Base-by-base conservation (phyloP, 495 filamentous ascomycete species). In the Aspergillus cristatus region DNA sequence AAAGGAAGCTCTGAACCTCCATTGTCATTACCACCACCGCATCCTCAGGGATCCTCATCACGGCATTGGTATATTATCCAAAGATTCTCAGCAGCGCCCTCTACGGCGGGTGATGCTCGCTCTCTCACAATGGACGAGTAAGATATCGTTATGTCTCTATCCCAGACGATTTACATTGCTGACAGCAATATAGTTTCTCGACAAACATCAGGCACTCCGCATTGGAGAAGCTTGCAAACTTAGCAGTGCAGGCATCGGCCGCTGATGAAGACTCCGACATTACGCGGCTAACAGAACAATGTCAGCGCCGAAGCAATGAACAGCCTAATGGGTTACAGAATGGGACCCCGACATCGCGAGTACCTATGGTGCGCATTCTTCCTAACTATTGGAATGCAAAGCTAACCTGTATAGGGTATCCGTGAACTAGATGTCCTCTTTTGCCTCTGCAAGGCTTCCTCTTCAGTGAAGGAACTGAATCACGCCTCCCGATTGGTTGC, bases 401-500 rank as follows among this genome's bases (percentile, higher is more conserved):
- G 46, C 56, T 70, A 29, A 68, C 40, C 20, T 32, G 14, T 13
- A 28, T 40, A 82, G 77, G 72, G 70, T 13, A 58, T 86, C 35
- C 78, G 84, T 37, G 91, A 98, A 68, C 76, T 93, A 42, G 88
- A 97, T 55, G 80, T 90, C 28, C 69, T 97, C 17, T 62, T 97
- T 14, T 86, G 89, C 20, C 71, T 98, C 15, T 94, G 89, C 60
- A 86, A 84, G 60, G 84, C 91, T 17, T 84, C 87, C 7, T 79
- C 85, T 13, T 65, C 76, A 12, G 62, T 96, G 11, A 67, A 76
- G 13, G 72, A 71, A 35, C 48, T 64, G 5, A 75, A 85, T 37
- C 81, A 78, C 55, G 86, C 88, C 28, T 72, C 81, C 48, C 80
- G 74, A 51, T 71, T 97, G 24, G 70, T 78, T 13, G 58, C 64